phyloP scores from a whole-genome alignment of 495 filamentous ascomycete species.

The Podospora sp. region DNA sequence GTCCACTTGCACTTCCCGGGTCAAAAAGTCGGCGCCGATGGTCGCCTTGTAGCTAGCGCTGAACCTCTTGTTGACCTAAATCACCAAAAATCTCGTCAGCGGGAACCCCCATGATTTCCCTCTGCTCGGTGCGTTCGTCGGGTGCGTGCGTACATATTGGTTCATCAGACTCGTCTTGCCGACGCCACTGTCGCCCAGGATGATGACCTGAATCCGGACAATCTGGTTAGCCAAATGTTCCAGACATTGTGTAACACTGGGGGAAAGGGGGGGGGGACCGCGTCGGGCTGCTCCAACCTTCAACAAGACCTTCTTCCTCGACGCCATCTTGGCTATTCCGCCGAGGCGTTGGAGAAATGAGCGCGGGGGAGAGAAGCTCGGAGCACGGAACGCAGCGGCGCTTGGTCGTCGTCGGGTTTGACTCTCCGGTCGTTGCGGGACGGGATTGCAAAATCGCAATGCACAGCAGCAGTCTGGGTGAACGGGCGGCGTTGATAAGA shows the following conservation, averaged over 20 bases:
- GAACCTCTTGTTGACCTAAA: slow-evolving; percentile 99
- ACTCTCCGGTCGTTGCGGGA: neutral
- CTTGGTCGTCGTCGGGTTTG: neutral
- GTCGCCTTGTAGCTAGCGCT: slow-evolving; percentile 99
- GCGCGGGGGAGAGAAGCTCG: slow-evolving; percentile 11
- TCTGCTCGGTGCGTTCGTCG: neutral
- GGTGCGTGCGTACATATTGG: slow-evolving; percentile 84
- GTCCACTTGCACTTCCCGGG: slow-evolving; percentile 96
- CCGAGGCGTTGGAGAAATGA: slow-evolving; percentile 16
- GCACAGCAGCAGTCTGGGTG: slow-evolving; percentile 2
- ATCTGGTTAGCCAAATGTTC: slow-evolving; percentile 6
- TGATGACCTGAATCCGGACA: slow-evolving; percentile 73
- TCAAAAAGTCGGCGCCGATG: slow-evolving; percentile 98
- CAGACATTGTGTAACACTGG: neutral
- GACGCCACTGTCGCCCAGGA: slow-evolving; percentile 96
- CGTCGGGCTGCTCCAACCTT: slow-evolving; percentile 64
- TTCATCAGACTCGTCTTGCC: slow-evolving; percentile 99
- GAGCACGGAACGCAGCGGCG: slow-evolving; percentile 8
- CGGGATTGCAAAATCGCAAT: slow-evolving; percentile 10
- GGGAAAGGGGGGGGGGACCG: too few species aligned
- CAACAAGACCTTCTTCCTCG: slow-evolving; percentile 94
- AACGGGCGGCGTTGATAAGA: slow-evolving; percentile 23
- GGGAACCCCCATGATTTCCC: neutral
- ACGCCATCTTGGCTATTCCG: slow-evolving; percentile 64
- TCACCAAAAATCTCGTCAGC: slow-evolving; percentile 17